A percentile compares a stretch with the other conserved stretches of the same genome.
Conservation (phyloP, 176 grass and related monocot genomes). For the Poa annua region DNA sequence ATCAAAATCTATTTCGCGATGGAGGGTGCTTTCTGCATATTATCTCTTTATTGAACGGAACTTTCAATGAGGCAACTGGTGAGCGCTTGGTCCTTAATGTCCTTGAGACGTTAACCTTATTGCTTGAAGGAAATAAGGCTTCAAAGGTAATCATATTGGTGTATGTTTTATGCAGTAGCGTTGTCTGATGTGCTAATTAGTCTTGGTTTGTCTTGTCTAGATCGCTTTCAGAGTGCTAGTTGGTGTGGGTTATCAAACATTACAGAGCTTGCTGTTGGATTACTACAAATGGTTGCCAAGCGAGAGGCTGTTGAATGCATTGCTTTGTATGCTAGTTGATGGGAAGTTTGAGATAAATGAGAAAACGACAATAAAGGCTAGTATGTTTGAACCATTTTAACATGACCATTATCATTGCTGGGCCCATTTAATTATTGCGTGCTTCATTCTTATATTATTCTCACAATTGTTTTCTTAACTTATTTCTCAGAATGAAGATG, state of each 20-base stretch:
- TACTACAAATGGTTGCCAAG: constrained; percentile 75
- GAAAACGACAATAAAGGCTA: constrained; percentile 70
- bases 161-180: constrained; percentile 21
- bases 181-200: constrained; percentile 17
- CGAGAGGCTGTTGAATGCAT: constrained; percentile 57
- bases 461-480: constrained; percentile 41
- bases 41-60: constrained; percentile 74
- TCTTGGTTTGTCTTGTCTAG: constrained; percentile 49
- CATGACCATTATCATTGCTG: constrained; percentile 4
- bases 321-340: constrained; percentile 83
- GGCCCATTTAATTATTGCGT: constrained; percentile 19
- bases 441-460: constrained; percentile 15
- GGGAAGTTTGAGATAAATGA: constrained; percentile 70
- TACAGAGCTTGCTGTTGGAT: constrained; percentile 77
- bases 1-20: constrained; percentile 69
- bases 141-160: constrained; percentile 57
- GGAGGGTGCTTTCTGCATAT: constrained; percentile 83
- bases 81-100: constrained; percentile 75
- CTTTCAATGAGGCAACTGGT: constrained; percentile 60
- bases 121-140: constrained; percentile 65
- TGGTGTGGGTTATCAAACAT: constrained; percentile 77
- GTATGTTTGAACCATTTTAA: constrained; percentile 33
- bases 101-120: constrained; percentile 70
- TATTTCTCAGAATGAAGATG: constrained; percentile 77
- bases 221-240: constrained; percentile 71